A percentile compares a stretch with the other conserved stretches of the same genome.
Conservation (phyloP, 1,139 yeast species). For the Diutina ranongensis region DNA sequence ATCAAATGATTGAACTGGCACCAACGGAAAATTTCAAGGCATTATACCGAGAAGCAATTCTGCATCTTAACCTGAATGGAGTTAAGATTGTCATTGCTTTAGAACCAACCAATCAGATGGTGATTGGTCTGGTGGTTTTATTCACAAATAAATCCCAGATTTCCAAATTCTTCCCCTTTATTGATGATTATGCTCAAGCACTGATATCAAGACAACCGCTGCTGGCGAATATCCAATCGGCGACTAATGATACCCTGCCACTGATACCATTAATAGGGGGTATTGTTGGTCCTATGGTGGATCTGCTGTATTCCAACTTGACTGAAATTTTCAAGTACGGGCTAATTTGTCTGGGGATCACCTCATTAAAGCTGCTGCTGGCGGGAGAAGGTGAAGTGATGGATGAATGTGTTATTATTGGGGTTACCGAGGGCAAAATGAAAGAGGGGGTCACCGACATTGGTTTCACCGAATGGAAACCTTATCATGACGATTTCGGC, state of each 20-base stretch:
- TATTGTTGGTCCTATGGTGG: constrained; percentile 45
- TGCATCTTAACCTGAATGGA: constrained; percentile 16
- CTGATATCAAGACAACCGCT: background rate
- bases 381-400: constrained; percentile 12
- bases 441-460: constrained; percentile 28
- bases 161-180: constrained; percentile 42
- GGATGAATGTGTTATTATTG: constrained; percentile 27
- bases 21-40: constrained; percentile 10
- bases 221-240: background rate
- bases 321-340: constrained; percentile 48
- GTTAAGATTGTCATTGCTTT: constrained; percentile 43
- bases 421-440: constrained; percentile 26
- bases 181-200: constrained; percentile 19
- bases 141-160: constrained; percentile 39
- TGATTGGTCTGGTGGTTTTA: constrained; percentile 44
- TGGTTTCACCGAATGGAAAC: constrained; percentile 32
- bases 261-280: constrained; percentile 28
- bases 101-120: constrained; percentile 42
- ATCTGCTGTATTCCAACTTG: constrained; percentile 42
- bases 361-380: constrained; percentile 30
- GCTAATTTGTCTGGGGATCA: constrained; percentile 47
- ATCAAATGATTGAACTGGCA: constrained; percentile 11
- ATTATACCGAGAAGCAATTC: constrained; percentile 15
- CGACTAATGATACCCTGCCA: constrained; percentile 7
- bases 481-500: constrained; percentile 29